These are phyloP conservation scores for Inonotus obliquus DNA, from an alignment of 1,284 basidiomycete species.

Conservation along the genomic window DNA sequence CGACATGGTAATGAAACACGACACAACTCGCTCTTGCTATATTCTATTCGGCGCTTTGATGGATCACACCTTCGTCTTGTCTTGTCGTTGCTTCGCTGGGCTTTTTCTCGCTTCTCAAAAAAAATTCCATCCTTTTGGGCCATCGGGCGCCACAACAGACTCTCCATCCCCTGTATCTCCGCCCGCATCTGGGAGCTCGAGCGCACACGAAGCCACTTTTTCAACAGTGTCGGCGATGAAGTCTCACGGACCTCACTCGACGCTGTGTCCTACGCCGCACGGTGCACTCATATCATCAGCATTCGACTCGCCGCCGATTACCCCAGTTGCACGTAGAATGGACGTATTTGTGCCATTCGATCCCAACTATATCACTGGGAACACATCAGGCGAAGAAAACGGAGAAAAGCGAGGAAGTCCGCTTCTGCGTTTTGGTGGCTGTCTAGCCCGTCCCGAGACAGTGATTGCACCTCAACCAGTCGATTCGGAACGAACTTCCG, in stretches of 20 bases:
- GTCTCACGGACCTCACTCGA: neutral
- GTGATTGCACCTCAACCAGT: constrained; percentile 1
- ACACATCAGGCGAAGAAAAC: neutral
- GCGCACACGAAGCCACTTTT: neutral
- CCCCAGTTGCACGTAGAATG: neutral
- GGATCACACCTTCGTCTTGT: neutral
- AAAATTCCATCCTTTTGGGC: neutral
- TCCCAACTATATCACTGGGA: neutral
- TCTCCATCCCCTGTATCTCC: constrained; percentile 1
- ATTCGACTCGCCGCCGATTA: constrained; percentile 14
- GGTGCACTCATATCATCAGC: neutral
- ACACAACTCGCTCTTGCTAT: neutral
- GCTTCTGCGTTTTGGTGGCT: constrained; percentile 11
- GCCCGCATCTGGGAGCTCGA: neutral
- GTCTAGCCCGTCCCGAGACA: constrained; percentile 14
- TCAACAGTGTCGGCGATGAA: neutral
- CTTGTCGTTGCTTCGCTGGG: neutral
- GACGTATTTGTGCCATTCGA: constrained; percentile 13
- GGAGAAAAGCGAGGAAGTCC: neutral
- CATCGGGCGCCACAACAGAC: neutral
- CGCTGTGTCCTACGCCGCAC: neutral
- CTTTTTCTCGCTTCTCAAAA: neutral
- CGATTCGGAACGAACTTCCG: neutral
- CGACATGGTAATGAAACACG: neutral
- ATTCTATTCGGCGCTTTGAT: neutral